phyloP scores from a whole-genome alignment of 495 filamentous ascomycete genomes.

The Aspergillus mulundensis region DNA sequence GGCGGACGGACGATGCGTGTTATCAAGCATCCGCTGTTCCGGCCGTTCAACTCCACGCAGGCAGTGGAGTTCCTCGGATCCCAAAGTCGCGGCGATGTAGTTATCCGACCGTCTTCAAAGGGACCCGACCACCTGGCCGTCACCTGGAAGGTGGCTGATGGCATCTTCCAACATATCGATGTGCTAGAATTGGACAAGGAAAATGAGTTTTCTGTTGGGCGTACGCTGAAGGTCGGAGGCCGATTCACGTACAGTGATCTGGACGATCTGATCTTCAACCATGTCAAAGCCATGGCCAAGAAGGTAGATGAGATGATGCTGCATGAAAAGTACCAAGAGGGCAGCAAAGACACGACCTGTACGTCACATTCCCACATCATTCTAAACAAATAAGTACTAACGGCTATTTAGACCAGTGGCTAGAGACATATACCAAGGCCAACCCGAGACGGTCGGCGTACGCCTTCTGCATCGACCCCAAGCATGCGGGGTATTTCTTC shows the following conservation, averaged over 20 bases:
- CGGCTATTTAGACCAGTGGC: slow-evolving; percentile 72
- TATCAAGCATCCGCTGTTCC: slow-evolving; percentile 95
- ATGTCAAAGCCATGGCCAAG: slow-evolving; percentile 94
- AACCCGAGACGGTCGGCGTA: slow-evolving; percentile 93
- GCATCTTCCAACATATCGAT: slow-evolving; percentile 94
- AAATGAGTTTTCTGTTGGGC: slow-evolving; percentile 89
- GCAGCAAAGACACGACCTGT: slow-evolving; percentile 80
- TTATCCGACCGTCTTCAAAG: slow-evolving; percentile 91
- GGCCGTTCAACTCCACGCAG: slow-evolving; percentile 85
- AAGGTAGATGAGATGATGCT: slow-evolving; percentile 96
- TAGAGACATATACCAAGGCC: slow-evolving; percentile 89
- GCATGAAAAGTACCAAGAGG: slow-evolving; percentile 84
- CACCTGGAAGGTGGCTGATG: slow-evolving; percentile 97
- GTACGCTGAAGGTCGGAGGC: slow-evolving; percentile 73
- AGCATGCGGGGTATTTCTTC: slow-evolving; percentile 89
- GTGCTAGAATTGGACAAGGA: slow-evolving; percentile 95
- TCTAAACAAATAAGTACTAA: slow-evolving; percentile 24
- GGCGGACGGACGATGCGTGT: slow-evolving; percentile 83
- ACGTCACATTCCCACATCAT: slow-evolving; percentile 34
- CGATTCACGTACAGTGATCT: slow-evolving; percentile 91
- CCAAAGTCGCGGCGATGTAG: slow-evolving; percentile 78
- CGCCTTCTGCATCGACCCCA: slow-evolving; percentile 87
- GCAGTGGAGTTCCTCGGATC: slow-evolving; percentile 90
- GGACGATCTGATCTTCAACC: slow-evolving; percentile 94
- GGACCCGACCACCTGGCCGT: slow-evolving; percentile 92